Conservation (phyloP, 2,329 filamentous ascomycete species). For the Fusarium chuoi region DNA sequence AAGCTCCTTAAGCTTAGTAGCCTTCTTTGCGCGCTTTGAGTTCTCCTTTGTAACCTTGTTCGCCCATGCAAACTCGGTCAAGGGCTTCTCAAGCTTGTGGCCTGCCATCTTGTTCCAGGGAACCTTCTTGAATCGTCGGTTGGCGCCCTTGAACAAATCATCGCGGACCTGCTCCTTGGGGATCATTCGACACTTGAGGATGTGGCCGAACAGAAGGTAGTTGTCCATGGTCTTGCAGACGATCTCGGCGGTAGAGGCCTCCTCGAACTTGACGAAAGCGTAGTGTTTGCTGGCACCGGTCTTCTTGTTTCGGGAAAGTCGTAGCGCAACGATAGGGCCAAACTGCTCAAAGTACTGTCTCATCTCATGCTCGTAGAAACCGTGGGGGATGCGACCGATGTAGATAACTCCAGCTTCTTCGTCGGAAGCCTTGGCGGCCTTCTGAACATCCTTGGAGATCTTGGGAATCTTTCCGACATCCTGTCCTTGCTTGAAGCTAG, state of each 20-base stretch:
- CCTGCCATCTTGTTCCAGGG: constrained; percentile 90
- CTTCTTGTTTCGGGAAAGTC: constrained; percentile 90
- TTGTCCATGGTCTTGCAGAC: constrained; percentile 97
- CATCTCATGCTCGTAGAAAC: constrained; percentile 98
- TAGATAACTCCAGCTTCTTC: constrained; percentile 83
- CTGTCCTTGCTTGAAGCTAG: constrained; percentile 58
- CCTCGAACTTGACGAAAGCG: constrained; percentile 91
- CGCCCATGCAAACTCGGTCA: constrained; percentile 80
- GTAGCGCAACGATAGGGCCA: constrained; percentile 79
- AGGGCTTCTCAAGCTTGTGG: constrained; percentile 76
- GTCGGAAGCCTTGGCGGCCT: constrained; percentile 55
- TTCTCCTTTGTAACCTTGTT: constrained; percentile 79
- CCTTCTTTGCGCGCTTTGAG: constrained; percentile 73
- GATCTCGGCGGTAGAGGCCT: constrained; percentile 82
- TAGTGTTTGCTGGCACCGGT: constrained; percentile 94
- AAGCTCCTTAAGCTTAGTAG: constrained; percentile 78
- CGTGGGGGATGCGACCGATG: constrained; percentile 87
- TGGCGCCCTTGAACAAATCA: constrained; percentile 88
- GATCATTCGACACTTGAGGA: constrained; percentile 86
- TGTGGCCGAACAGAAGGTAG: constrained; percentile 94
- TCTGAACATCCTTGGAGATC: constrained; percentile 56
- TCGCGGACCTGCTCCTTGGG: constrained; percentile 81
- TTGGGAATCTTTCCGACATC: constrained; percentile 63
- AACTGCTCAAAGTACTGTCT: constrained; percentile 94
- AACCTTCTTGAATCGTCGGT: constrained; percentile 87